Conservation (phyloP, 805 yeast species). For the Myxozyma monticola region DNA sequence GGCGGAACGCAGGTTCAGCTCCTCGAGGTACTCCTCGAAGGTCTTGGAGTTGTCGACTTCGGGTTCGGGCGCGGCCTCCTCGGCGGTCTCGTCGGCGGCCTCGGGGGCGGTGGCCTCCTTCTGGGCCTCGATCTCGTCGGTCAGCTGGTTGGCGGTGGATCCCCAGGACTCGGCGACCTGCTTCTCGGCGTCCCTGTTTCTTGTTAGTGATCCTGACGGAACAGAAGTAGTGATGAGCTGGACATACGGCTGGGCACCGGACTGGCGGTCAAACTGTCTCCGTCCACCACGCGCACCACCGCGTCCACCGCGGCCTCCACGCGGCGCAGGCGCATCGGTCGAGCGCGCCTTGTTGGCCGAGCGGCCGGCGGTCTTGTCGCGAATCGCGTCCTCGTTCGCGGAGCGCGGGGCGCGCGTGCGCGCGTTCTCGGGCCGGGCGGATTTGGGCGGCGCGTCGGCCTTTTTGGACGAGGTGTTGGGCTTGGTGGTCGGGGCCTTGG, state of each 20-base stretch:
- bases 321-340: conserved; percentile 29
- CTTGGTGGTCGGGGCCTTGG: conserved; percentile 60
- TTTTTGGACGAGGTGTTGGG: conserved; percentile 77
- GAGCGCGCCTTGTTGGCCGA: conserved; percentile 40
- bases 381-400: conserved; percentile 82
- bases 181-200: conserved; percentile 70
- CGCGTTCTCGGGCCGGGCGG: conserved; percentile 56
- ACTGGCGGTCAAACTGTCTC: conserved; percentile 67
- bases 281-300: conserved; percentile 13
- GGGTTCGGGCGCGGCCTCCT: conserved; percentile 42
- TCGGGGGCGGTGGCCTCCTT: conserved; percentile 49
- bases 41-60: conserved; percentile 57
- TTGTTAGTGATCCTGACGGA: no score
- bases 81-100: conserved; percentile 42
- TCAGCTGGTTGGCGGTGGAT: conserved; percentile 48
- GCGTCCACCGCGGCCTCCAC: conserved; percentile 21
- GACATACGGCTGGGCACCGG: conserved; percentile 37
- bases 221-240: background rate
- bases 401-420: conserved; percentile 64
- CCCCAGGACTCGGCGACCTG: conserved; percentile 88
- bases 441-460: conserved; percentile 75
- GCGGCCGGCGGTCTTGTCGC: conserved; percentile 65
- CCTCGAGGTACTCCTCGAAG: conserved; percentile 82
- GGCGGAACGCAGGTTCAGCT: conserved; percentile 36
- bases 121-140: conserved; percentile 64